These are phyloP conservation scores for Lasiodiplodia sp. DNA, from an alignment of 2,329 filamentous ascomycete species.

Conservation along the genomic window DNA sequence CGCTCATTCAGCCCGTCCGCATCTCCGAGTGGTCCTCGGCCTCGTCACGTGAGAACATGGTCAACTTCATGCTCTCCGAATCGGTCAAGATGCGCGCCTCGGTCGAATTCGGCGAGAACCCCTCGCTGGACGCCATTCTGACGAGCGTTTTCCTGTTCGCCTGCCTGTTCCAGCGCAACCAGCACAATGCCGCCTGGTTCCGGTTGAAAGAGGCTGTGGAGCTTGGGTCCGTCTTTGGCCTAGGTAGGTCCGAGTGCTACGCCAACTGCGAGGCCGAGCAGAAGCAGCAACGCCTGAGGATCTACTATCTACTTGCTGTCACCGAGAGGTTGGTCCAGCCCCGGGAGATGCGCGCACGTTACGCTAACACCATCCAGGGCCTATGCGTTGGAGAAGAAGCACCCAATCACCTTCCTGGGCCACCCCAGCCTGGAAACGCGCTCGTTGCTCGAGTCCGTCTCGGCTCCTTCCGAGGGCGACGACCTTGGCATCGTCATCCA, in stretches of 20 bases:
- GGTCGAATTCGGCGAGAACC: conserved; percentile 46
- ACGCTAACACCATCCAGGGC: conserved; percentile 39
- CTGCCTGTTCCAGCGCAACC: conserved; percentile 38
- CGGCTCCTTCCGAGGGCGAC: conserved; percentile 38
- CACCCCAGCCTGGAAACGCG: conserved; percentile 50
- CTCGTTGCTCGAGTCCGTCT: conserved; percentile 51
- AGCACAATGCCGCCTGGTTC: conserved; percentile 40
- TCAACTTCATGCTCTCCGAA: conserved; percentile 52
- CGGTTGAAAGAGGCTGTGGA: conserved; percentile 44
- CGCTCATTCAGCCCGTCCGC: conserved; percentile 54
- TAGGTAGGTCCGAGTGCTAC: conserved; percentile 52
- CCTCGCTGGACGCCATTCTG: conserved; percentile 39
- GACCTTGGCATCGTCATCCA: conserved; percentile 51
- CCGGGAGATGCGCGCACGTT: neutral
- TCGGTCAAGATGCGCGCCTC: conserved; percentile 53
- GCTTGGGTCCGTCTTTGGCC: conserved; percentile 49
- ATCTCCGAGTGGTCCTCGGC: conserved; percentile 48
- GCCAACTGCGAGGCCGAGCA: conserved; percentile 40
- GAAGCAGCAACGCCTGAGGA: conserved; percentile 50
- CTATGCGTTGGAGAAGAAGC: conserved; percentile 52
- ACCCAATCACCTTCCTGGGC: conserved; percentile 52
- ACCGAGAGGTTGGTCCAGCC: conserved; percentile 35
- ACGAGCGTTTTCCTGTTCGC: conserved; percentile 43
- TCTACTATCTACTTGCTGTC: conserved; percentile 45
- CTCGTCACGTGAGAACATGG: conserved; percentile 44